Evolutionary conservation across 306 rosid genomes (phyloP).

Genomic region (Quercus aquifolioides): DNA sequence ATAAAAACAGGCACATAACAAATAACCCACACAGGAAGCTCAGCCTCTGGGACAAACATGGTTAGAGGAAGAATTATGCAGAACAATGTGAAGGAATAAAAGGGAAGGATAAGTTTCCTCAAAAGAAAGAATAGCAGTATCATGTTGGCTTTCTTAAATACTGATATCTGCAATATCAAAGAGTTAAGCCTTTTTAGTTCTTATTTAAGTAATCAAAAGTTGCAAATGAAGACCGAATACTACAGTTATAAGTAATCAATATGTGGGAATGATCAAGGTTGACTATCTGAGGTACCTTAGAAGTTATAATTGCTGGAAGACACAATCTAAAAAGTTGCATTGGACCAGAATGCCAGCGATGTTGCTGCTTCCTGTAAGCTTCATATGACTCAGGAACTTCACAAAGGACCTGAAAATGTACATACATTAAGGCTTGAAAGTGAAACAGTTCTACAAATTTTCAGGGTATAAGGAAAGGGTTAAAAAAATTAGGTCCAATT

Average conservation of each 20-base stretch:
- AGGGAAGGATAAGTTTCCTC: conserved; percentile 91
- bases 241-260: not conserved
- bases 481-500: not conserved
- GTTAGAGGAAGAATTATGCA: conserved; percentile 93
- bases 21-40: conserved; percentile 92
- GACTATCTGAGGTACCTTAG: conserved; percentile 56
- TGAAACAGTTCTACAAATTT: not conserved
- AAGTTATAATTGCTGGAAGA: conserved; percentile 74
- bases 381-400: conserved; percentile 97
- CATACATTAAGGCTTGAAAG: conserved; percentile 6
- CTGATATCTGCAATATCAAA: conserved; percentile 64
- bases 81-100: conserved; percentile 92
- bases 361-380: conserved; percentile 96
- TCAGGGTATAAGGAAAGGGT: not conserved
- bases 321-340: conserved; percentile 94
- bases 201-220: not conserved
- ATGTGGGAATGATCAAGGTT: conserved; percentile 2
- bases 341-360: conserved; percentile 99
- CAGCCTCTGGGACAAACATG: conserved; percentile 97
- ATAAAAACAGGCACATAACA: conserved; percentile 86
- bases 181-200: conserved; percentile 14
- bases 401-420: conserved; percentile 66
- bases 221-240: not conserved
- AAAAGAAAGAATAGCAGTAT: conserved; percentile 78
- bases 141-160: conserved; percentile 87